Evolutionary conservation across 352 stramenopile genomes (phyloP), one percentile per base, ranked within the genome.

Genomic region (Pythium vanterpoolii): DNA sequence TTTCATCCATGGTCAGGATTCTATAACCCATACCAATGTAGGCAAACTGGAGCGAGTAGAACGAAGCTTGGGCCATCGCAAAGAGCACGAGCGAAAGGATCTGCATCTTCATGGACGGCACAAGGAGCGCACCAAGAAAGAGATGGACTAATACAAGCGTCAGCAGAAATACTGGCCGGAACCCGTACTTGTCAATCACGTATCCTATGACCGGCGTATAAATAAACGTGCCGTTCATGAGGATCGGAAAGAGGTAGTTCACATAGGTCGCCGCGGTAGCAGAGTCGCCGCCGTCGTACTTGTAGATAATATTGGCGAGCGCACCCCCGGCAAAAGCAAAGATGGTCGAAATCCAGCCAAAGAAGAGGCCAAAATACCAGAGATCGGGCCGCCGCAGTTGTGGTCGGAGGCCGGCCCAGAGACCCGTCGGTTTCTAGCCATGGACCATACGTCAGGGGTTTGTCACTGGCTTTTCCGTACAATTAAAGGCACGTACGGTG

Each of bases 271-370:
- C 67, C 2, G 73, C 77, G 1, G 69, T 48, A 11, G 42, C 43
- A 1, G 28, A 40, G 46, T 89, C 30, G 33, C 48, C 48, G 51
- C 13, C 65, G 52, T 1, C 66, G 67, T 14, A 76, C 77, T 28
- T 82, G 68, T 67, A 57, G 18, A 89, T 57, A 47, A 91, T 76
- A 49, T 76, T 86, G 3, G 81, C 77, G 24, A 90, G 80, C 10
- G 81, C 78, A 34, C 81, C 77, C 18, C 79, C 81, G 3, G 76
- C 77, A 56, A 91, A 91, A 4, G 76, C 81, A 50, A 91, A 89
- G 9, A 91, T 72, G 23, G 89, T 75, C 34, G 82, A 91, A 39
- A 89, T 70, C 82, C 82, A 89, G 11, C 82, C 82, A 55, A 91
- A 91, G 48, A 79, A 78, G 4, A 87, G 55, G 0, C 77, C 79